Percentiles rank a stretch among this genome's conserved stretches.
phyloP scores from a whole-genome alignment of 2,329 filamentous ascomycete species.

The Lizonia empirigonia region DNA sequence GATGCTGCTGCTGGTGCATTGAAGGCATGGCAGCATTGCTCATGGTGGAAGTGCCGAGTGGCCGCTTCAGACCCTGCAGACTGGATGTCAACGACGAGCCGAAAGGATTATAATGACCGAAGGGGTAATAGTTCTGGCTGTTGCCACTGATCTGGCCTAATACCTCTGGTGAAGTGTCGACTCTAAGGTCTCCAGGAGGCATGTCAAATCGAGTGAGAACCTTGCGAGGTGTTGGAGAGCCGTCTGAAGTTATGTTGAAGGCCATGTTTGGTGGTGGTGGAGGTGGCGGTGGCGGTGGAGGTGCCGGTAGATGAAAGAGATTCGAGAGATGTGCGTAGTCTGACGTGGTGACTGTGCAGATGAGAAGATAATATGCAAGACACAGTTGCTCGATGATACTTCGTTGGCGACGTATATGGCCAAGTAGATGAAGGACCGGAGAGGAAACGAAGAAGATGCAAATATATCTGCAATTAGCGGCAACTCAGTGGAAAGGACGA shows the following conservation, averaged over 20 bases:
- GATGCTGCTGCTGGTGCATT: conserved; percentile 20
- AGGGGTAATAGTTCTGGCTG: conserved; percentile 30
- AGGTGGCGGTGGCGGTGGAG: conserved; percentile 31
- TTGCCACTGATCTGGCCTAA: conserved; percentile 44
- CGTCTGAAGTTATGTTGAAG: conserved; percentile 50
- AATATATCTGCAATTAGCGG: conserved; percentile 30
- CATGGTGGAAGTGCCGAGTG: conserved; percentile 46
- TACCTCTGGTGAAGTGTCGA: conserved; percentile 45
- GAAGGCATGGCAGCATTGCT: conserved; percentile 36
- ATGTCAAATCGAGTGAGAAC: conserved; percentile 34
- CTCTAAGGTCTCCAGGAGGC: conserved; percentile 38
- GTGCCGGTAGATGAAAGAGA: conserved; percentile 41
- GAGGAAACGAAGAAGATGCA: conserved; percentile 30
- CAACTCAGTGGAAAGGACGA: conserved; percentile 28
- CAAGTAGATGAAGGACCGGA: conserved; percentile 45
- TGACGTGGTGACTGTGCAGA: conserved; percentile 35
- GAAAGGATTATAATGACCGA: conserved; percentile 24
- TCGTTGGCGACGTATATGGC: conserved; percentile 44
- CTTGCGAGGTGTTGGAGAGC: conserved; percentile 51
- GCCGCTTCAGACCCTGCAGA: conserved; percentile 48
- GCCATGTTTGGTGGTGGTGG: conserved; percentile 37
- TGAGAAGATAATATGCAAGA: conserved; percentile 46
- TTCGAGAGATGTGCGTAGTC: conserved; percentile 37
- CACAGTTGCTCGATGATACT: conserved; percentile 32
- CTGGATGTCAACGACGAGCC: conserved; percentile 42